phyloP scores from a whole-genome alignment of 345 rosid species.

The Pugionium cornutum region DNA sequence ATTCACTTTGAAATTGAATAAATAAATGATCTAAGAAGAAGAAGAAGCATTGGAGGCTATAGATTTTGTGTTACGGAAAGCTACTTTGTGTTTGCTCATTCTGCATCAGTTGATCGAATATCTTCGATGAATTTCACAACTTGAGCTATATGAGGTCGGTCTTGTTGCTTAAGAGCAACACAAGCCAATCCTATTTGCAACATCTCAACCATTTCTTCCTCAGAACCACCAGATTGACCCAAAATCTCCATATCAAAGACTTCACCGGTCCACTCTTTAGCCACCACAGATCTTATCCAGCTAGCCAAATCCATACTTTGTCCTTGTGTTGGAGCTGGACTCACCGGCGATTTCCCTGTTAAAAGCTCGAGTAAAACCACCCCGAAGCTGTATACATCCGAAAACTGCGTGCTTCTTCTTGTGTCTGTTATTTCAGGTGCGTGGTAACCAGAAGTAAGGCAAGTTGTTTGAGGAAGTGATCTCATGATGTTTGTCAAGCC shows the following conservation, averaged over 20 bases:
- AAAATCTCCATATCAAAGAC: conserved; percentile 77
- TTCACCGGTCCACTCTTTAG: conserved; percentile 79
- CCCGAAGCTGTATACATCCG: conserved; percentile 93
- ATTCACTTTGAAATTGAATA: conserved; percentile 23
- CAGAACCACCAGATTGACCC: conserved; percentile 52
- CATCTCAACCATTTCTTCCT: conserved; percentile 87
- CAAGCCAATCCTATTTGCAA: conserved; percentile 77
- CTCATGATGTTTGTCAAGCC: conserved; percentile 70
- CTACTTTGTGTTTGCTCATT: conserved; percentile 48
- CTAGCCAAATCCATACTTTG: conserved; percentile 58
- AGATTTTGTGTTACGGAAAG: conserved; percentile 27
- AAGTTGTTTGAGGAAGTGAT: conserved; percentile 58
- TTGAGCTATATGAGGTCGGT: conserved; percentile 62
- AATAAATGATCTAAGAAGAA: conserved; percentile 12
- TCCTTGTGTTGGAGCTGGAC: conserved; percentile 46
- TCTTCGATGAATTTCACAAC: conserved; percentile 62
- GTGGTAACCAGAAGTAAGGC: conserved; percentile 74
- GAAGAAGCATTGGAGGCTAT: neutral
- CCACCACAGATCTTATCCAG: conserved; percentile 69
- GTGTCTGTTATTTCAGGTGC: conserved; percentile 96
- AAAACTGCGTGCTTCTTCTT: conserved; percentile 70
- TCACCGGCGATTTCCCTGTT: conserved; percentile 82
- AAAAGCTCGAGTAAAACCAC: conserved; percentile 83
- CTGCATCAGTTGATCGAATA: conserved; percentile 48
- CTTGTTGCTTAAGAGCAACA: conserved; percentile 53